A percentile compares a stretch with the other conserved stretches of the same genome.
These are phyloP conservation scores for Suhomyces tanzawaensis DNA, from an alignment of 805 yeast genomes.

Conservation along the genomic window DNA sequence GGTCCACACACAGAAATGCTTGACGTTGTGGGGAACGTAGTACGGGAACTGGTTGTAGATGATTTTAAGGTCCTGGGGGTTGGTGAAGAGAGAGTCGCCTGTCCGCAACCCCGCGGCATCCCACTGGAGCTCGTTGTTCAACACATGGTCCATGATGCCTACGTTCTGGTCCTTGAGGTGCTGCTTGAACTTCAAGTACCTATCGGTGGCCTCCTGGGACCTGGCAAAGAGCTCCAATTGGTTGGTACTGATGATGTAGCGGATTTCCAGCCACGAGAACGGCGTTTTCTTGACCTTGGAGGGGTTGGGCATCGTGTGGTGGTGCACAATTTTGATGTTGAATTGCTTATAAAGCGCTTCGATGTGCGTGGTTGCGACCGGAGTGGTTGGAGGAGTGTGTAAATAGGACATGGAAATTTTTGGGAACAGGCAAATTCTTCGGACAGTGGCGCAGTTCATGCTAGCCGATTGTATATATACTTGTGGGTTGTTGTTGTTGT, in stretches of 20 bases:
- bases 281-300: constrained; percentile 36
- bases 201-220: constrained; percentile 39
- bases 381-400: constrained; percentile 14
- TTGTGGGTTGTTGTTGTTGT: neutral
- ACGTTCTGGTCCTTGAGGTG: constrained; percentile 31
- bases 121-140: constrained; percentile 54
- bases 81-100: constrained; percentile 40
- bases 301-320: constrained; percentile 38
- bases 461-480: neutral
- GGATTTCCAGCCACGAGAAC: constrained; percentile 47
- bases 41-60: constrained; percentile 67
- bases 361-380: constrained; percentile 6
- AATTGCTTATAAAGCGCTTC: constrained; percentile 14
- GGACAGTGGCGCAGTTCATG: neutral
- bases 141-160: constrained; percentile 48
- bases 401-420: constrained; percentile 10
- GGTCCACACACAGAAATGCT: constrained; percentile 68
- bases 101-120: constrained; percentile 28
- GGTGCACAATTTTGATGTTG: constrained; percentile 21
- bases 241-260: constrained; percentile 37
- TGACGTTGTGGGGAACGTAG: constrained; percentile 48
- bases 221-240: constrained; percentile 50
- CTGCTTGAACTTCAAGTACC: constrained; percentile 47
- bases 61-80: constrained; percentile 43
- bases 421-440: neutral